phyloP scores from a whole-genome alignment of 495 filamentous ascomycete genomes.

The Neurospora tetrasperma region DNA sequence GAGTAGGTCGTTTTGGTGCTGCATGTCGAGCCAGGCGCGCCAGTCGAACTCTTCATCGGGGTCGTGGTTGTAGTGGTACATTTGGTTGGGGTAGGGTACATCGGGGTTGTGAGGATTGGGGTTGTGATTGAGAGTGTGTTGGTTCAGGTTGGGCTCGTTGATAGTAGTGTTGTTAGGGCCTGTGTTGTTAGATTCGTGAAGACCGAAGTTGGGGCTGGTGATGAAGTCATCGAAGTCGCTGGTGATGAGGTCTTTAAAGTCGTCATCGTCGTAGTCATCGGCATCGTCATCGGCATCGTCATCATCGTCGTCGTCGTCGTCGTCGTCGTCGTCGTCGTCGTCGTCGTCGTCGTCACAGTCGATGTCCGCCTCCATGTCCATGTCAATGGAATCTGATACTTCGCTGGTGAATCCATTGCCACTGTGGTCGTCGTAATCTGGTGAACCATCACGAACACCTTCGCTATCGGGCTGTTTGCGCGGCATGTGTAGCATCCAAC shows the following conservation, averaged over 20 bases:
- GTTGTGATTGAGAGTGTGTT: background rate
- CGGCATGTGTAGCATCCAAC: background rate
- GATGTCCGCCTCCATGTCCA: background rate
- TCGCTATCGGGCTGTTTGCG: background rate
- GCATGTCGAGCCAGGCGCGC: background rate
- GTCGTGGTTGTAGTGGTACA: background rate
- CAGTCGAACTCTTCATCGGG: background rate
- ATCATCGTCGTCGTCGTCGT: too few species aligned
- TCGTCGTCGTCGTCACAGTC: too few species aligned
- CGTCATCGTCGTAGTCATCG: background rate
- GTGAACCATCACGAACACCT: background rate
- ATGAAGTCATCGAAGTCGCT: background rate
- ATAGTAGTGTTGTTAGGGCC: background rate
- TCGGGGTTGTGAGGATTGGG: background rate
- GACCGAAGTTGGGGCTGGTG: background rate
- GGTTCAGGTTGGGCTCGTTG: background rate
- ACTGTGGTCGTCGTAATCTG: background rate
- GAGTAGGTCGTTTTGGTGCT: background rate
- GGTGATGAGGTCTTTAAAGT: background rate
- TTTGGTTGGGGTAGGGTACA: background rate
- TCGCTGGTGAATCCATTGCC: background rate
- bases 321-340: too few species aligned
- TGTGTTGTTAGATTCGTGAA: background rate
- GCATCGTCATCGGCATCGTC: too few species aligned
- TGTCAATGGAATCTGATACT: background rate